Base-by-base conservation (phyloP, 2,329 filamentous ascomycete species). In the Diaporthe australafricana region DNA sequence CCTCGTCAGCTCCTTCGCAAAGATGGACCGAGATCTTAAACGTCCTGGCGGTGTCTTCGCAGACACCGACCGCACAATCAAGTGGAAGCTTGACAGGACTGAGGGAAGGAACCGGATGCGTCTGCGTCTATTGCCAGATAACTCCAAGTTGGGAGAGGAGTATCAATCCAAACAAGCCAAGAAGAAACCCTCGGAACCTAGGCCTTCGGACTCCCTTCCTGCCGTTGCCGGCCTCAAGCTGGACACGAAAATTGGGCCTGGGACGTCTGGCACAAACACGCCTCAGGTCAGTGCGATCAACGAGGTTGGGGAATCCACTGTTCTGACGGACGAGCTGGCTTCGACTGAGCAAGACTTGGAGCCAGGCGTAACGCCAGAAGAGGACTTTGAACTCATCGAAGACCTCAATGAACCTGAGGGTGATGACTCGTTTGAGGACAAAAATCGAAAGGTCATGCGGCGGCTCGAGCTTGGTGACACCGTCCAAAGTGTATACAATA, bases 401-500 rank as follows among this genome's bases (percentile, higher is more conserved):
- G 96, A 98, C 73, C 95, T 96, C 0, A 95, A 95, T 77, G 93
- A 96, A 70, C 90, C 94, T 32, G 94, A 96, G 56, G 86, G 83
- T 1, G 89, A 91, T 17, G 90, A 92, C 75, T 92, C 91, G 1
- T 97, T 97, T 74, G 97, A 99, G 81, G 97, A 99, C 81, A 98
- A 98, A 84, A 98, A 99, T 78, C 90, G 97, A 55, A 98, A 98
- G 81, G 96, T 99, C 55, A 97, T 98, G 94, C 90, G 96, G 66
- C 96, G 94, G 74, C 87, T 99, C 14, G 93, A 98, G 76, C 92
- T 93, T 16, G 95, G 95, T 6, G 96, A 99, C 77, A 90, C 95
- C 70, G 96, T 99, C 2, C 94, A 98, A 80, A 93, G 94, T 70
- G 94, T 98, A 1, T 97, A 94, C 86, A 99, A 99, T 77, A 92